Conservation (phyloP, 78 protist species). For the Protostelium mycophagum region DNA sequence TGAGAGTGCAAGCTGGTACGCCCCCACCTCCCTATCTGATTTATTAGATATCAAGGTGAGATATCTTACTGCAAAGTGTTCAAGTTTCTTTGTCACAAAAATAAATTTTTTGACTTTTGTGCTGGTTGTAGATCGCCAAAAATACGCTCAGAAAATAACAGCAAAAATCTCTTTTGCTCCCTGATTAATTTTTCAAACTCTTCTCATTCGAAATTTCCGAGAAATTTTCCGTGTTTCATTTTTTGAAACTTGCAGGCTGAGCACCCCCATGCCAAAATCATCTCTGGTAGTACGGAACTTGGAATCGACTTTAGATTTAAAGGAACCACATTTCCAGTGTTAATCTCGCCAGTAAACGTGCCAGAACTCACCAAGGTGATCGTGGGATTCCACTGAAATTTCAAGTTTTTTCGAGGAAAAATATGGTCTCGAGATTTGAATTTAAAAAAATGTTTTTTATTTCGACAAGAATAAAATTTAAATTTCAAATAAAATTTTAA, state of each 20-base stretch:
- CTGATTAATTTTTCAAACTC: too few species aligned
- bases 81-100: constrained; percentile 2
- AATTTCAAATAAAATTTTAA: too few species aligned
- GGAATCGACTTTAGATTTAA: constrained; percentile 72
- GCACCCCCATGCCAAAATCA: constrained; percentile 54
- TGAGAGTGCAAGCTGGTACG: constrained; percentile 51
- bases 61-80: not conserved
- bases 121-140: too few species aligned
- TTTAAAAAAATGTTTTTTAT: too few species aligned
- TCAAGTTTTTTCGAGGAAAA: not conserved
- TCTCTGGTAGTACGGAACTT: constrained; percentile 80
- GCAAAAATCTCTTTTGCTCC: too few species aligned
- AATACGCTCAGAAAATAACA: not conserved
- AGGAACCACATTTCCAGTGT: constrained; percentile 22
- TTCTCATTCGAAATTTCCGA: too few species aligned
- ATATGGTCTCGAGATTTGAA: not conserved
- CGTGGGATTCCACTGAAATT: not conserved
- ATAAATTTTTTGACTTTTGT: not conserved
- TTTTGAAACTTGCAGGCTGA: not conserved
- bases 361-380: constrained; percentile 35
- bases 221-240: too few species aligned
- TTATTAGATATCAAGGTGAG: constrained; percentile 14
- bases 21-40: constrained; percentile 58
- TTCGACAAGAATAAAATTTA: too few species aligned
- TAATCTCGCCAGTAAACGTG: constrained; percentile 39